Conservation (phyloP, 2,329 filamentous ascomycete genomes). For the Pseudovirgaria hyperparasitica region DNA sequence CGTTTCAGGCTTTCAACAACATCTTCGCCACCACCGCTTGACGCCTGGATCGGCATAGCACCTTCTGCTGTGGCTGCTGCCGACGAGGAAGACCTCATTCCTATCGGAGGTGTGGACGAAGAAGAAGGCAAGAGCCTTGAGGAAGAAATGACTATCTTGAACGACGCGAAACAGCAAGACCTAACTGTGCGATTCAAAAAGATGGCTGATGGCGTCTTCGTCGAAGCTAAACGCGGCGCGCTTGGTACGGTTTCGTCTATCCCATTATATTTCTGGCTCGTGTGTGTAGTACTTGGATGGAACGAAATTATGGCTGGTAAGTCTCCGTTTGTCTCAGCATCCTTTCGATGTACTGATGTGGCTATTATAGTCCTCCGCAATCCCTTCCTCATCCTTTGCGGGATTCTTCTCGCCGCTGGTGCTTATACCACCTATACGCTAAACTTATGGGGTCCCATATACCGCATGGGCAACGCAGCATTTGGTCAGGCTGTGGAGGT, state of each 20-base stretch:
- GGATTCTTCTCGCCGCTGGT: constrained; percentile 62
- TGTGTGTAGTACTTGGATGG: constrained; percentile 89
- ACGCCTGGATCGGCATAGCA: constrained; percentile 68
- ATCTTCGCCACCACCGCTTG: constrained; percentile 65
- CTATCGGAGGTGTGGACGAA: constrained; percentile 89
- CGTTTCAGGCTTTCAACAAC: constrained; percentile 69
- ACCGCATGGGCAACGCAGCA: constrained; percentile 88
- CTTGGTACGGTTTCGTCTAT: constrained; percentile 92
- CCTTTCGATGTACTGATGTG: constrained; percentile 1
- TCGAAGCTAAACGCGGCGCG: constrained; percentile 92
- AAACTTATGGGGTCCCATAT: constrained; percentile 90
- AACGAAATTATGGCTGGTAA: constrained; percentile 92
- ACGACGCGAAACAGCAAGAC: constrained; percentile 81
- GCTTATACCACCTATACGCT: constrained; percentile 87
- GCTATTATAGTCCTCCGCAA: constrained; percentile 69
- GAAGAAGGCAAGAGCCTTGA: constrained; percentile 89
- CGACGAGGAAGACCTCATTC: constrained; percentile 79
- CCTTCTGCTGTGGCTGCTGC: constrained; percentile 62
- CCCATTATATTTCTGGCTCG: constrained; percentile 84
- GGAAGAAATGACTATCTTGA: constrained; percentile 92
- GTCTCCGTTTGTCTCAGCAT: constrained; percentile 20
- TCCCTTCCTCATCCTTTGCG: constrained; percentile 80
- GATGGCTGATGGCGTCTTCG: constrained; percentile 92
- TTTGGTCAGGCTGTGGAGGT: constrained; percentile 77
- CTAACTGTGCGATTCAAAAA: constrained; percentile 95